A percentile compares a stretch with the other conserved stretches of the same genome.
These are phyloP conservation scores for Helichrysum umbraculigerum DNA, from an alignment of 129 eudicot genomes.

Conservation along the genomic window DNA sequence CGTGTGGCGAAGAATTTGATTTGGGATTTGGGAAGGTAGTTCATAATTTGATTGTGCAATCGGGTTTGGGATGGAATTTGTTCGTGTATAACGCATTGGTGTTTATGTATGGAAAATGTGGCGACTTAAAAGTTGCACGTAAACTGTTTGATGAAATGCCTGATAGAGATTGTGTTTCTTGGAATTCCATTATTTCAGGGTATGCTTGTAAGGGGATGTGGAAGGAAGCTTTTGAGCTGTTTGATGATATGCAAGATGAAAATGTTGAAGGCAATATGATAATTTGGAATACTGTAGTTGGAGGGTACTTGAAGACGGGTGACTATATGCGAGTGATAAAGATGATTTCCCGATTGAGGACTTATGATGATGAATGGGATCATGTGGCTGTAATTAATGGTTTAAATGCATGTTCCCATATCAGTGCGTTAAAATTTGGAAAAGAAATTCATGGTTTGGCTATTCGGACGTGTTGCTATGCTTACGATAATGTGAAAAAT, in stretches of 20 bases:
- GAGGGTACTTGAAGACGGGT: slow-evolving; percentile 62
- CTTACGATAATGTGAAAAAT: slow-evolving; percentile 48
- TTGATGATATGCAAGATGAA: slow-evolving; percentile 42
- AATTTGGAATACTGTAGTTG: slow-evolving; percentile 59
- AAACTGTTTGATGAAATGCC: slow-evolving; percentile 54
- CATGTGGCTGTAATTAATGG: slow-evolving; percentile 55
- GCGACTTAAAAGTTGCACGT: slow-evolving; percentile 50
- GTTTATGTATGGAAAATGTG: slow-evolving; percentile 67
- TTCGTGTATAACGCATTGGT: slow-evolving; percentile 67
- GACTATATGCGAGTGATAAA: slow-evolving; percentile 42
- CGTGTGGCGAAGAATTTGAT: slow-evolving; percentile 59
- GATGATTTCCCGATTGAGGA: slow-evolving; percentile 43
- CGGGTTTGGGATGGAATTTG: slow-evolving; percentile 48
- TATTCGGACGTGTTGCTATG: slow-evolving; percentile 40
- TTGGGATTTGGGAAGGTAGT: slow-evolving; percentile 53
- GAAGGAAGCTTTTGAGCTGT: slow-evolving; percentile 60
- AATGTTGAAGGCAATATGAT: slow-evolving; percentile 44
- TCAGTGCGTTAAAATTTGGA: slow-evolving; percentile 39
- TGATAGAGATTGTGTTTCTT: slow-evolving; percentile 53
- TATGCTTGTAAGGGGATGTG: slow-evolving; percentile 49
- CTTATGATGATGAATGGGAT: slow-evolving; percentile 38
- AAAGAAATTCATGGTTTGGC: slow-evolving; percentile 61
- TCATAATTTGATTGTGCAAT: slow-evolving; percentile 35
- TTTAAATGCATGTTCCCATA: slow-evolving; percentile 61
- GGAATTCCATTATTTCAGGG: slow-evolving; percentile 65